Evolutionary conservation across 164 flowering plant genomes (phyloP).

Genomic region (Chimonanthus salicifolius): DNA sequence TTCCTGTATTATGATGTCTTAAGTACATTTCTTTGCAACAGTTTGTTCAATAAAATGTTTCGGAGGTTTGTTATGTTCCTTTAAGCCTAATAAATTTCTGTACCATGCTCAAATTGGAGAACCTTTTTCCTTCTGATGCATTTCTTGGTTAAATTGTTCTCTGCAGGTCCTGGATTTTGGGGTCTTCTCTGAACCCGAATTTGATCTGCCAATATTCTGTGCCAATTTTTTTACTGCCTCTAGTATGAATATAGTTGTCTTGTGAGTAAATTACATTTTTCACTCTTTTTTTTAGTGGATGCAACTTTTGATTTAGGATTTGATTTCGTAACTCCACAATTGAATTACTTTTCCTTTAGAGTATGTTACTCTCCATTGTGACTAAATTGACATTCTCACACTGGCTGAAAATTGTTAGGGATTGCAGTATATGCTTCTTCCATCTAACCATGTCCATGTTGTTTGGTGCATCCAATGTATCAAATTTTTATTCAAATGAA

Average conservation of each 20-base stretch:
- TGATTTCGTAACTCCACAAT: too few relatives aligned
- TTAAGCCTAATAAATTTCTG: too few relatives aligned
- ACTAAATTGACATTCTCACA: too few relatives aligned
- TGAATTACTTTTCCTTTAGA: too few relatives aligned
- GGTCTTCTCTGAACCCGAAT: conserved; percentile 72
- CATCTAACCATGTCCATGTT: neutral
- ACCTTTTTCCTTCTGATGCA: conserved; percentile 5
- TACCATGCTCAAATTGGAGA: too few relatives aligned
- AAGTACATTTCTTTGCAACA: too few relatives aligned
- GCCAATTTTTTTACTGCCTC: conserved; percentile 77
- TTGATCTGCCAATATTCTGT: conserved; percentile 88
- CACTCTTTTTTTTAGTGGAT: neutral
- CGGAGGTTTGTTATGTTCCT: too few relatives aligned
- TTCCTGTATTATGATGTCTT: too few relatives aligned
- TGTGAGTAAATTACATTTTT: conserved; percentile 45
- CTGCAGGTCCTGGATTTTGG: conserved; percentile 91
- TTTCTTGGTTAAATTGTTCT: conserved; percentile 1
- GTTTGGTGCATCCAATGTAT: neutral
- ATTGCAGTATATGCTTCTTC: neutral
- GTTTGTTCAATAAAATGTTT: too few relatives aligned
- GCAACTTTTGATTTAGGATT: too few relatives aligned
- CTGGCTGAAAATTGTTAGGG: neutral
- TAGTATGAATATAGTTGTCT: conserved; percentile 57
- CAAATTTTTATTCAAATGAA: neutral
- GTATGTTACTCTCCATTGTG: too few relatives aligned